phyloP scores from a whole-genome alignment of 148 eudicot genomes.

The Rhododendron ovatum region DNA sequence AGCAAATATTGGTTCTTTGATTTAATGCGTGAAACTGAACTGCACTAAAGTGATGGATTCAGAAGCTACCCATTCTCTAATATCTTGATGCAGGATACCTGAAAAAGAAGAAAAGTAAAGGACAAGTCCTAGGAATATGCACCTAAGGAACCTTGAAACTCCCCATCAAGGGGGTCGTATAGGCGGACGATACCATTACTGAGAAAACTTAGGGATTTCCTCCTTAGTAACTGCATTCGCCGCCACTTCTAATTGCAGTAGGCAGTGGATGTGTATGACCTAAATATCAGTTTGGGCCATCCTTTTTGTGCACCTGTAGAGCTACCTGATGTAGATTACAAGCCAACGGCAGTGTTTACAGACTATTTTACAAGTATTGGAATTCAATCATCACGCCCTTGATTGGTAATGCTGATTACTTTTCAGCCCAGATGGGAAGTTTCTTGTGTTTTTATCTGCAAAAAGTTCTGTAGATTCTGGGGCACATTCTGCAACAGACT shows the following conservation, averaged over 20 bases:
- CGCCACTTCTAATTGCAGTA: not conserved
- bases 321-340: not conserved
- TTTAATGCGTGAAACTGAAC: not conserved
- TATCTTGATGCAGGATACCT: not conserved
- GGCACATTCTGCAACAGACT: constrained; percentile 72
- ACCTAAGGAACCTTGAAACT: not conserved
- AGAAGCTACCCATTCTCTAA: not conserved
- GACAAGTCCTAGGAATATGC: not conserved
- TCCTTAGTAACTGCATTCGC: too few relatives aligned
- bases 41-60: not conserved
- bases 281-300: not conserved
- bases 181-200: too few relatives aligned
- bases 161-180: too few relatives aligned
- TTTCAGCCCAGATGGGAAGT: constrained; percentile 80
- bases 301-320: not conserved
- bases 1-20: not conserved
- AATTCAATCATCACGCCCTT: not conserved
- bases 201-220: too few relatives aligned
- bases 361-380: not conserved
- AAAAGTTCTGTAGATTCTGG: constrained; percentile 76
- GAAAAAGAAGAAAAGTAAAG: not conserved
- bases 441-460: constrained; percentile 77
- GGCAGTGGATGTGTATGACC: not conserved
- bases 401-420: constrained; percentile 4
- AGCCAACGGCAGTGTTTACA: not conserved